phyloP scores from a whole-genome alignment of 371 early-diverging fungal species.

The Smittium culicis region DNA sequence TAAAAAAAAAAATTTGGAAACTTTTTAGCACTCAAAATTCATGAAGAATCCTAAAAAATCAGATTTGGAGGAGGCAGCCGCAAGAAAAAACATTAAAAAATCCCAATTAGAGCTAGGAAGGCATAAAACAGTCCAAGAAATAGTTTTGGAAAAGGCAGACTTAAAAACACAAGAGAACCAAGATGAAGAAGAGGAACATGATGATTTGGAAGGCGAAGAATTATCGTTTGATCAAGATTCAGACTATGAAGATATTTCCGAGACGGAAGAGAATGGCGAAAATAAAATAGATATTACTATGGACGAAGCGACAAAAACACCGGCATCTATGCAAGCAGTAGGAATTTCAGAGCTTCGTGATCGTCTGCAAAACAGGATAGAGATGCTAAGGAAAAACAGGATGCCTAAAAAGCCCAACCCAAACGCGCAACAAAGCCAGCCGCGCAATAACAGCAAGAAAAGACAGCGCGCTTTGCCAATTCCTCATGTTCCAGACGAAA shows the following conservation, averaged over 20 bases:
- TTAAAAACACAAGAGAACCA: too few relatives aligned
- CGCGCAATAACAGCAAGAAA: too few relatives aligned
- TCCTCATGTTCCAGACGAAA: too few relatives aligned
- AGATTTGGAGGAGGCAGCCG: not conserved
- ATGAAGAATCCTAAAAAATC: slow-evolving; percentile 31
- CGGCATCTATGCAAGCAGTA: slow-evolving; percentile 23
- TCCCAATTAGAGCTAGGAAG: slow-evolving; percentile 14
- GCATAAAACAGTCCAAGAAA: slow-evolving; percentile 4
- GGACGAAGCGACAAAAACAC: not conserved
- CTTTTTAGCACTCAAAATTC: slow-evolving; percentile 15
- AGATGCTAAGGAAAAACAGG: slow-evolving; percentile 48
- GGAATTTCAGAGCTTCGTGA: slow-evolving; percentile 50
- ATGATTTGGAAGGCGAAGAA: too few relatives aligned
- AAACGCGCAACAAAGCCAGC: too few relatives aligned
- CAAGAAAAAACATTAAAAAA: slow-evolving; percentile 18
- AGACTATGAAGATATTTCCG: slow-evolving; percentile 7
- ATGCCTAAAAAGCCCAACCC: slow-evolving; percentile 44
- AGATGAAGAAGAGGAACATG: too few relatives aligned
- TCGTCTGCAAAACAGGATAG: slow-evolving; percentile 56
- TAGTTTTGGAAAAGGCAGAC: slow-evolving; percentile 11
- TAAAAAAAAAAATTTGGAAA: not conserved
- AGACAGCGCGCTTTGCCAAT: too few relatives aligned
- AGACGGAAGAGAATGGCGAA: not conserved
- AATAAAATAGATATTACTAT: not conserved
- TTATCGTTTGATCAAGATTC: not conserved